phyloP scores from a whole-genome alignment of 805 yeast genomes.

The Candida maesae region DNA sequence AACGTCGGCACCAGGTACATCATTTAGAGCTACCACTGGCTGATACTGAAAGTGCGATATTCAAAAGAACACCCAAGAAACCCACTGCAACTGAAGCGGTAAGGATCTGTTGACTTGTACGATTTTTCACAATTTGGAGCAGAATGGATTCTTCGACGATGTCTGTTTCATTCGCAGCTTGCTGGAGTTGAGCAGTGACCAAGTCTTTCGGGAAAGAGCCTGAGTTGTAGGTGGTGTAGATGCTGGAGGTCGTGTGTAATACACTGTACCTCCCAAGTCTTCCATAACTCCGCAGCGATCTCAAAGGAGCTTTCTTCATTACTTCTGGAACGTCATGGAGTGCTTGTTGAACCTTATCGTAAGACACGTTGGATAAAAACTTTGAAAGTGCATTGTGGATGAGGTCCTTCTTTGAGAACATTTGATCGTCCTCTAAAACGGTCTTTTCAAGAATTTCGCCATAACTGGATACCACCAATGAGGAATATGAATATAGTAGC shows the following conservation, averaged over 20 bases:
- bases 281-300: slow-evolving; percentile 25
- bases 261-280: slow-evolving; percentile 11
- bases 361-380: slow-evolving; percentile 22
- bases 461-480: slow-evolving; percentile 46
- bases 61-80: not conserved
- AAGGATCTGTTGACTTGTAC: not conserved
- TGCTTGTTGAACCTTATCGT: slow-evolving; percentile 27
- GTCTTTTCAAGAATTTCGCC: slow-evolving; percentile 36
- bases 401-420: slow-evolving; percentile 34
- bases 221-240: too few relatives aligned
- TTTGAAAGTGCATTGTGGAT: slow-evolving; percentile 38
- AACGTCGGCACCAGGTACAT: too few relatives aligned
- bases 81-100: not conserved
- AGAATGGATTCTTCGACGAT: not conserved
- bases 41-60: not conserved
- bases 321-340: slow-evolving; percentile 22
- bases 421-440: slow-evolving; percentile 29
- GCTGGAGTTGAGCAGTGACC: not conserved
- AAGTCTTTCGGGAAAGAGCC: too few relatives aligned
- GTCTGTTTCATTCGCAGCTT: not conserved
- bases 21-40: too few relatives aligned
- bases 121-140: not conserved
- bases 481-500: slow-evolving; percentile 57
- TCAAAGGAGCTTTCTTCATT: slow-evolving; percentile 6
- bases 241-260: slow-evolving; percentile 25